Evolutionary conservation across 1,139 yeast genomes (phyloP), one percentile per base, ranked within the genome.

Genomic region (Keqinozyma sinolaborantium): DNA sequence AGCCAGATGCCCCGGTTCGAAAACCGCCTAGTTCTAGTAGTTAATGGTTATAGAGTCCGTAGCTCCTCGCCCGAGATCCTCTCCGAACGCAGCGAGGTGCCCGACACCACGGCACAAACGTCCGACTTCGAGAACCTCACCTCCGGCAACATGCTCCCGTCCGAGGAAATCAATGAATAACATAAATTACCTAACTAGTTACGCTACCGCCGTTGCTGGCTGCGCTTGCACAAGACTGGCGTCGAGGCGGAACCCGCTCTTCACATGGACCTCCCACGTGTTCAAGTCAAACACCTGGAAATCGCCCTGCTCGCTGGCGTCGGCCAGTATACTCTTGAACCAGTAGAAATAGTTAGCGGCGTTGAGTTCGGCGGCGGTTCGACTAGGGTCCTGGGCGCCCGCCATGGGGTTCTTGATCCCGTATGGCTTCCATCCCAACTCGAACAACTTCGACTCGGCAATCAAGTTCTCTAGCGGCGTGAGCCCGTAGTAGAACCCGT

Each of bases 401-500:
- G 21, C 21, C 7, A 18, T 7, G 31, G 42, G 26, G 38, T 44
- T 13, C 23, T 44, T 39, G 40, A 42, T 27, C 33, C 33, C 48
- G 37, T 68, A 69, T 2, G 75, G 74, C 35, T 50, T 63, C 75
- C 75, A 69, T 2, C 73, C 73, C 28, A 68, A 49, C 32, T 55
- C 54, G 40, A 60, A 63, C 32, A 69, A 57, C 37, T 59, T 57
- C 3, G 58, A 47, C 46, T 69, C 75, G 3, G 75, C 74, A 23
- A 68, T 59, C 38, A 66, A 52, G 42, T 67, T 63, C 47, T 76
- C 82, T 33, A 60, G 55, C 10, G 73, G 75, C 1, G 81, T 70
- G 26, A 71, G 51, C 2, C 80, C 80, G 49, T 67, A 78, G 45
- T 77, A 79, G 45, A 62, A 76, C 3, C 82, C 84, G 50, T 67